Percentiles rank a stretch among this genome's conserved stretches.
These are phyloP conservation scores for Apocynum venetum DNA, from an alignment of 257 asterid species.

Conservation along the genomic window DNA sequence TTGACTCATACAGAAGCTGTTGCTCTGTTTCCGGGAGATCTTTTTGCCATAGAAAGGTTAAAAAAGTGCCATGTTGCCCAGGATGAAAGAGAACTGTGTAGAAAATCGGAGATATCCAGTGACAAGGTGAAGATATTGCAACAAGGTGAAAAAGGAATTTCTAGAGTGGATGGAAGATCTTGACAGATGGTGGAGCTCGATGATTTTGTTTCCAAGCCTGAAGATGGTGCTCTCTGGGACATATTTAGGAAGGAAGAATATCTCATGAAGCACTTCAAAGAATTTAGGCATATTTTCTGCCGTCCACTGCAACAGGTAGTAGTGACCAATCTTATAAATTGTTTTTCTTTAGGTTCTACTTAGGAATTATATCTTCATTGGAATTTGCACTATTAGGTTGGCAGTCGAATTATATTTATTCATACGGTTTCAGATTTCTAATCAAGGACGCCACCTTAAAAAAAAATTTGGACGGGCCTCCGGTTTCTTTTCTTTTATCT, in stretches of 20 bases:
- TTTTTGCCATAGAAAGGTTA: conserved; percentile 28
- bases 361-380: background rate
- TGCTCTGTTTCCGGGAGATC: conserved; percentile 23
- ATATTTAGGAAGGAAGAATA: conserved; percentile 75
- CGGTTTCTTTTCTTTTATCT: no score
- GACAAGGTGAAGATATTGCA: conserved; percentile 23
- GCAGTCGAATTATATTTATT: no score
- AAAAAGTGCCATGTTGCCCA: conserved; percentile 50
- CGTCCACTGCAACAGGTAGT: conserved; percentile 61
- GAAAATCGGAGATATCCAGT: conserved; percentile 14
- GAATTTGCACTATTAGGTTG: background rate
- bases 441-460: no score
- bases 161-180: conserved; percentile 13
- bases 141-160: conserved; percentile 25
- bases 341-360: background rate
- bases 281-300: conserved; percentile 40
- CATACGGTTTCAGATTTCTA: no score
- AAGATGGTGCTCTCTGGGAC: conserved; percentile 87
- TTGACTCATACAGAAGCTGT: conserved; percentile 57
- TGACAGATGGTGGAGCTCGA: background rate
- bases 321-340: background rate
- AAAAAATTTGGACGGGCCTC: no score
- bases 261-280: conserved; percentile 37
- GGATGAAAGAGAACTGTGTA: conserved; percentile 46
- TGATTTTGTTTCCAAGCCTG: background rate